Evolutionary conservation across 768 basidiomycete genomes (phyloP).

Genomic region (Amanita molliuscula): DNA sequence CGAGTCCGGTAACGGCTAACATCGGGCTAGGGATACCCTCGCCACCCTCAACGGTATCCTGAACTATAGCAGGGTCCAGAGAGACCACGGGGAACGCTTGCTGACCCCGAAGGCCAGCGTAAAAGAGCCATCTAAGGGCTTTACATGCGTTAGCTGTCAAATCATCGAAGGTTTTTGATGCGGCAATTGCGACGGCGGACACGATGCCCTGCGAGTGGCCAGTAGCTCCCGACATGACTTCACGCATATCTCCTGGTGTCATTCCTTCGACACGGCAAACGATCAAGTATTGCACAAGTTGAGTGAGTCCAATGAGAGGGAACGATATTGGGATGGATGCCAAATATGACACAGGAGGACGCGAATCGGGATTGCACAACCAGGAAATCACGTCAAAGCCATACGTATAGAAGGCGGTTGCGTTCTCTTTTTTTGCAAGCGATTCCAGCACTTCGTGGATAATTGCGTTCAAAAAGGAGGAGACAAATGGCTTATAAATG

Average conservation of each 20-base stretch:
- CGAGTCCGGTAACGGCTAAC: conserved; percentile 82
- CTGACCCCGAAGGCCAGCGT: conserved; percentile 86
- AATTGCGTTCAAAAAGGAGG: conserved; percentile 54
- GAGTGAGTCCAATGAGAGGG: conserved; percentile 93
- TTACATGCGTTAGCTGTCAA: conserved; percentile 71
- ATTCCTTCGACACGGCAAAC: conserved; percentile 66
- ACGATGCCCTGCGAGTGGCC: conserved; percentile 98
- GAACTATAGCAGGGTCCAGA: conserved; percentile 78
- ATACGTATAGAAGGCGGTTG: conserved; percentile 59
- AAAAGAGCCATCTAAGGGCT: conserved; percentile 89
- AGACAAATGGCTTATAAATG: conserved; percentile 82
- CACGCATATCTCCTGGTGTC: conserved; percentile 72
- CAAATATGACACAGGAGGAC: conserved; percentile 77
- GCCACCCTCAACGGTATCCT: conserved; percentile 83
- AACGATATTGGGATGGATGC: conserved; percentile 91
- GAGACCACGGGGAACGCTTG: conserved; percentile 89
- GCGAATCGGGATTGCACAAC: conserved; percentile 61
- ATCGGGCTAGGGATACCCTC: conserved; percentile 93
- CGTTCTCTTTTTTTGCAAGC: conserved; percentile 49
- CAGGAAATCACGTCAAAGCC: conserved; percentile 80
- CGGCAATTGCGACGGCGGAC: conserved; percentile 83
- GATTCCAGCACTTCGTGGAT: conserved; percentile 61
- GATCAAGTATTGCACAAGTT: conserved; percentile 86
- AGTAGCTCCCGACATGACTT: conserved; percentile 74
- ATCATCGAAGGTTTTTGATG: conserved; percentile 65